Conservation (phyloP, 805 yeast genomes). For the Starmera dryadoides region DNA sequence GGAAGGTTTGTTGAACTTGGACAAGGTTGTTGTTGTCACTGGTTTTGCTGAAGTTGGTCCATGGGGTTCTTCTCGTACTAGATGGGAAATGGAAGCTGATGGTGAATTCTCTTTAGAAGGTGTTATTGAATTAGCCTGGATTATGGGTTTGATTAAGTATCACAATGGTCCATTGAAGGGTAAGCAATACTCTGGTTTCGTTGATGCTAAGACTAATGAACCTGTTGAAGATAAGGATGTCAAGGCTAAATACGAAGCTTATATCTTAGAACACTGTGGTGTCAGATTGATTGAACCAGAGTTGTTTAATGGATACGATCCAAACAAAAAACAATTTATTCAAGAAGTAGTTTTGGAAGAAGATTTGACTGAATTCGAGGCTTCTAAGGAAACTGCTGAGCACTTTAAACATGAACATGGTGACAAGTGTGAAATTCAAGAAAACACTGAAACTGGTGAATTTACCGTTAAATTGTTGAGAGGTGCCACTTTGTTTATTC, state of each 20-base stretch:
- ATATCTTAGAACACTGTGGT: conserved; percentile 90
- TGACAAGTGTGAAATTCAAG: conserved; percentile 86
- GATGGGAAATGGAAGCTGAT: conserved; percentile 98
- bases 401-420: conserved; percentile 93
- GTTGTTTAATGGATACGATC: conserved; percentile 89
- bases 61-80: conserved; percentile 98
- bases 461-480: conserved; percentile 83
- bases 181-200: conserved; percentile 94
- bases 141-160: conserved; percentile 95
- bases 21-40: conserved; percentile 87
- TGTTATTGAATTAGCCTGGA: conserved; percentile 99
- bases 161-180: conserved; percentile 88
- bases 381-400: conserved; percentile 91
- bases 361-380: conserved; percentile 92
- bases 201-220: conserved; percentile 84
- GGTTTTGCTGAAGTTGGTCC: conserved; percentile 99
- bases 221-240: conserved; percentile 95
- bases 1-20: conserved; percentile 89
- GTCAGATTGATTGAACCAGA: conserved; percentile 96
- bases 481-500: conserved; percentile 88
- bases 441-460: conserved; percentile 84
- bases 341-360: conserved; percentile 97
- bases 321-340: conserved; percentile 83
- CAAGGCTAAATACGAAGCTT: conserved; percentile 84
- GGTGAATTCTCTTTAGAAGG: conserved; percentile 97